A percentile compares a stretch with the other conserved stretches of the same genome.
phyloP scores from a whole-genome alignment of 2,329 filamentous ascomycete species.

The Colletotrichum musae region DNA sequence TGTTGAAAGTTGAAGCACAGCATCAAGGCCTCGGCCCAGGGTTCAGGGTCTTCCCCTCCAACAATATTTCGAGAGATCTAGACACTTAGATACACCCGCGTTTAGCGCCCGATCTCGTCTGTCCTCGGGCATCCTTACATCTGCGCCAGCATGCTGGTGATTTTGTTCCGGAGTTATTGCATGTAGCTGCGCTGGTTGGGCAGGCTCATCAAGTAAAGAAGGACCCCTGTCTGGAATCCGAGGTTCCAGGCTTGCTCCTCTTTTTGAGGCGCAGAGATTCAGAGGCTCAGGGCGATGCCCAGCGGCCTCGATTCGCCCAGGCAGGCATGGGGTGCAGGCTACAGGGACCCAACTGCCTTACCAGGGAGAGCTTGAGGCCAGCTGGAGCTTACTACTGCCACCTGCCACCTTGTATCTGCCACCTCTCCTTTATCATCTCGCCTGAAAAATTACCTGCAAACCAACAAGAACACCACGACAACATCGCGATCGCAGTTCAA shows the following conservation, averaged over 20 bases:
- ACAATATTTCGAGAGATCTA: slow-evolving; percentile 11
- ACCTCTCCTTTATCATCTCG: slow-evolving; percentile 6
- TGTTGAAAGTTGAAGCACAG: background rate
- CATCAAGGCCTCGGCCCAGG: background rate
- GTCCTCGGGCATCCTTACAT: slow-evolving; percentile 26
- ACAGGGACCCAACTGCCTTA: no score
- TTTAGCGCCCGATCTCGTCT: slow-evolving; percentile 23
- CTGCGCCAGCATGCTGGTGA: slow-evolving; percentile 2
- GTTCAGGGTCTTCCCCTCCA: background rate
- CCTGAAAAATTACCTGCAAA: slow-evolving; percentile 5
- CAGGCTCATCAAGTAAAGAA: background rate
- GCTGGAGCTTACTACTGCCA: slow-evolving; percentile 2
- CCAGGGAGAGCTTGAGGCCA: slow-evolving; percentile 8
- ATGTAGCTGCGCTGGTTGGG: slow-evolving; percentile 1
- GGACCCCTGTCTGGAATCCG: slow-evolving; percentile 5
- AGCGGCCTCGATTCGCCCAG: no score
- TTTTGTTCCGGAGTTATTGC: background rate
- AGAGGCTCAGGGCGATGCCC: no score
- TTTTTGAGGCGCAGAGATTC: background rate
- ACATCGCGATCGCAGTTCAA: background rate
- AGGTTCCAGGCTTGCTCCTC: slow-evolving; percentile 4
- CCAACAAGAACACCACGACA: background rate
- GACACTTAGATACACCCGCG: slow-evolving; percentile 14
- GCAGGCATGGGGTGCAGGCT: no score
- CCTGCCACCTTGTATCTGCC: slow-evolving; percentile 10